These are phyloP conservation scores for Medicago lupulina DNA, from an alignment of 306 rosid genomes.

Conservation along the genomic window DNA sequence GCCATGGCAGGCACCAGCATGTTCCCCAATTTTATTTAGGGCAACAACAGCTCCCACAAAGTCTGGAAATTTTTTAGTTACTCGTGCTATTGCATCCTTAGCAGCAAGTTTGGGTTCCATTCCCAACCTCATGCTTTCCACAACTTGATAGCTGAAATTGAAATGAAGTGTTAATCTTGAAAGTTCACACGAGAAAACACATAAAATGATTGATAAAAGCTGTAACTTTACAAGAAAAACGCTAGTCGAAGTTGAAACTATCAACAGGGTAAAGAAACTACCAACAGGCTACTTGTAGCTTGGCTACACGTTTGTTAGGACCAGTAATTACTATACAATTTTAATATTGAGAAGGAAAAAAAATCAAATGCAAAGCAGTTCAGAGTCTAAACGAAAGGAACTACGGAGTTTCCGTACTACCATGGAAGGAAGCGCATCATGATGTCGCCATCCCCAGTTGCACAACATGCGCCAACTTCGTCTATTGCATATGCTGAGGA, in stretches of 20 bases:
- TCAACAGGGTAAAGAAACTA: not conserved
- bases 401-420: slow-evolving; percentile 45
- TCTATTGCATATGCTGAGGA: slow-evolving; percentile 82
- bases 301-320: not conserved
- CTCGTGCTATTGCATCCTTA: slow-evolving; percentile 75
- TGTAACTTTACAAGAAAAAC: slow-evolving; percentile 1
- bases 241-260: not conserved
- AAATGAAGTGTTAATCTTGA: slow-evolving; percentile 15
- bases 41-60: slow-evolving; percentile 91
- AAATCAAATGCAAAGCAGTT: slow-evolving; percentile 21
- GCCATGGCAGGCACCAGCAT: slow-evolving; percentile 92
- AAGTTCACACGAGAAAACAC: slow-evolving; percentile 21
- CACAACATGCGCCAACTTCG: slow-evolving; percentile 93
- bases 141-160: slow-evolving; percentile 89
- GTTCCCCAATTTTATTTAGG: slow-evolving; percentile 70
- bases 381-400: slow-evolving; percentile 33
- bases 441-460: slow-evolving; percentile 92
- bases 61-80: slow-evolving; percentile 72
- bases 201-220: not conserved
- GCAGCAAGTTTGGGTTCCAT: slow-evolving; percentile 88
- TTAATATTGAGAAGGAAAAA: slow-evolving; percentile 2
- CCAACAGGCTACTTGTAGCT: not conserved
- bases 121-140: slow-evolving; percentile 95
- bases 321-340: not conserved
- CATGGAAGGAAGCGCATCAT: slow-evolving; percentile 98